These are phyloP conservation scores for Meyerozyma smithsonii DNA, from an alignment of 1,139 yeast species.

Conservation along the genomic window DNA sequence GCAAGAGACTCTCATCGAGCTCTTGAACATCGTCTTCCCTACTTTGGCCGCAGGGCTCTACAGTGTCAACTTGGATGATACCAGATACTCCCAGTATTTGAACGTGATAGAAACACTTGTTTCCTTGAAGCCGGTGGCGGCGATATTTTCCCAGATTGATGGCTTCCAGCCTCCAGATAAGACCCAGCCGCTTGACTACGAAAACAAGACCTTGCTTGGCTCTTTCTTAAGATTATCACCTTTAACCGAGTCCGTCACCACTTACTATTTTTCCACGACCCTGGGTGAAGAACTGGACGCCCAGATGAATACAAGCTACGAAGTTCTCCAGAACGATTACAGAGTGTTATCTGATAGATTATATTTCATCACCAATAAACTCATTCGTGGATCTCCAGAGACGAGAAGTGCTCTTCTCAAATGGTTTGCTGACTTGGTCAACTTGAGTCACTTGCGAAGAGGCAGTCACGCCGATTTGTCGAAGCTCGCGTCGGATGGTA, in stretches of 20 bases:
- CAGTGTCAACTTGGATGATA: conserved; percentile 37
- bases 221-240: conserved; percentile 77
- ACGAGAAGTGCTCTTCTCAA: conserved; percentile 60
- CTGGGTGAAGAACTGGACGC: conserved; percentile 32
- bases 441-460: conserved; percentile 78
- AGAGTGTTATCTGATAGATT: conserved; percentile 53
- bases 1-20: conserved; percentile 60
- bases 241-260: conserved; percentile 41
- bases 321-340: conserved; percentile 58
- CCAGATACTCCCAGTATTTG: conserved; percentile 47
- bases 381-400: conserved; percentile 68
- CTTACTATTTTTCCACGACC: conserved; percentile 42
- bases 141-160: conserved; percentile 51
- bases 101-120: conserved; percentile 57
- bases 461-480: conserved; percentile 78
- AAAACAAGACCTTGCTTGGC: conserved; percentile 65
- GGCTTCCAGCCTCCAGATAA: conserved; percentile 46
- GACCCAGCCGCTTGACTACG: conserved; percentile 49
- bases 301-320: conserved; percentile 45
- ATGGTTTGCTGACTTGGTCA: conserved; percentile 69
- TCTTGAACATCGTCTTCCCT: conserved; percentile 55
- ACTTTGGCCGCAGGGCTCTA: conserved; percentile 29
- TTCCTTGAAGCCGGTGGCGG: conserved; percentile 58
- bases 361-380: conserved; percentile 64
- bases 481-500: conserved; percentile 70